Conservation (phyloP, 2,329 filamentous ascomycete species). For the Ophiostoma novo-ulmi region DNA sequence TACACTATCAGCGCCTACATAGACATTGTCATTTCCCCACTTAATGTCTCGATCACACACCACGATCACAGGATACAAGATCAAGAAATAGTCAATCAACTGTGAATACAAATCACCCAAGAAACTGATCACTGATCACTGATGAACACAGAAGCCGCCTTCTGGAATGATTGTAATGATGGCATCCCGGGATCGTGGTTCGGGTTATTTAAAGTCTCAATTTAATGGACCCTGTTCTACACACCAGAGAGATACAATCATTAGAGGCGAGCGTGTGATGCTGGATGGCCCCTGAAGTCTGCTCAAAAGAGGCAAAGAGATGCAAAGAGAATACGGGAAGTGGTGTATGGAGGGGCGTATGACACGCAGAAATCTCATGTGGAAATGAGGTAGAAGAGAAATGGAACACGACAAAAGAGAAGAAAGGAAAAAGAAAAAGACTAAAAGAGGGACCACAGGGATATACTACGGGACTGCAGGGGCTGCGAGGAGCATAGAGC, state of each 20-base stretch:
- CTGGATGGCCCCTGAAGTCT: not conserved
- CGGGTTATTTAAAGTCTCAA: not conserved
- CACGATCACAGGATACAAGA: not conserved
- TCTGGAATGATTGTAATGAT: not conserved
- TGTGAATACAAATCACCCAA: not conserved
- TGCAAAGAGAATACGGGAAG: constrained; percentile 2
- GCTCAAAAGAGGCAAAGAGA: not conserved
- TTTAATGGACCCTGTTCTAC: not conserved
- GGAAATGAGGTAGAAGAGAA: constrained; percentile 10
- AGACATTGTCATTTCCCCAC: not conserved
- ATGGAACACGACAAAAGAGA: not conserved
- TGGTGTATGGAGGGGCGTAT: constrained; percentile 5
- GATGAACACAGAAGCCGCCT: not conserved
- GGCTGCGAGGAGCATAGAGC: constrained; percentile 3
- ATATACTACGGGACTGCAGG: not conserved
- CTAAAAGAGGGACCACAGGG: constrained; percentile 9
- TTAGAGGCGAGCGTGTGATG: not conserved
- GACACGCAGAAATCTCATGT: constrained; percentile 1
- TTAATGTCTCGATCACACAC: not conserved
- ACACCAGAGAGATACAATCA: not conserved
- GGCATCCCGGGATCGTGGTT: constrained; percentile 14
- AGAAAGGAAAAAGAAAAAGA: not conserved
- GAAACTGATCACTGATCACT: not conserved
- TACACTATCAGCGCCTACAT: not conserved
- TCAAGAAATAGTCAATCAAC: not conserved